Conservation (phyloP, 23 red algal species). For the Gracilaria gracilis region DNA sequence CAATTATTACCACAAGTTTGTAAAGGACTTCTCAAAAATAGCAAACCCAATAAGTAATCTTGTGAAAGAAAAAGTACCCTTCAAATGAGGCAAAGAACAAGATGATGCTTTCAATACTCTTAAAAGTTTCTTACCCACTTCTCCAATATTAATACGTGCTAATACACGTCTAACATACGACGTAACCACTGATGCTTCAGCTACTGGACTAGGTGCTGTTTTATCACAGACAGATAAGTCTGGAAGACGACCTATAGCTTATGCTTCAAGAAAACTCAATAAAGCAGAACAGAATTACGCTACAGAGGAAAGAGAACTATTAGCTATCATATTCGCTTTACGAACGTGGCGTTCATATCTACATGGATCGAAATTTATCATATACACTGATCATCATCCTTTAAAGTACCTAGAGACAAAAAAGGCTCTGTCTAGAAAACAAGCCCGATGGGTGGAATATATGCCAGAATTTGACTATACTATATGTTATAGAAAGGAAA, state of each 20-base stretch:
- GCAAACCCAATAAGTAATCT: constrained; percentile 7
- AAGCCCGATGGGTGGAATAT: no score
- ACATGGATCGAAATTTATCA: no score
- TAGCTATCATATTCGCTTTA: constrained; percentile 37
- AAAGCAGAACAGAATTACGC: constrained; percentile 36
- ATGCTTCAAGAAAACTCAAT: constrained; percentile 36
- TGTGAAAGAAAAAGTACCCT: constrained; percentile 2
- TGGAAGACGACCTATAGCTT: constrained; percentile 35
- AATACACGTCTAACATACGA: constrained; percentile 22
- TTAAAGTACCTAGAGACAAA: no score
- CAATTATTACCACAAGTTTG: constrained; percentile 45
- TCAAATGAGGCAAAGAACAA: not conserved
- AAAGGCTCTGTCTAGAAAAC: no score
- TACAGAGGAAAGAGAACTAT: constrained; percentile 40
- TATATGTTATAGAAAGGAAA: no score
- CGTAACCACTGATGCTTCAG: constrained; percentile 14
- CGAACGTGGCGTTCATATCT: constrained; percentile 48
- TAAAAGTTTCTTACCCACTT: not conserved
- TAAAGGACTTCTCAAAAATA: constrained; percentile 42
- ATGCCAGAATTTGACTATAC: no score
- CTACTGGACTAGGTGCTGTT: constrained; percentile 23
- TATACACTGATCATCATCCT: no score
- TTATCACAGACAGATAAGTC: constrained; percentile 37
- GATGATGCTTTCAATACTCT: not conserved
- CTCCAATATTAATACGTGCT: constrained; percentile 4